Evolutionary conservation across 2,329 filamentous ascomycete species (phyloP).

Genomic region (Talaromyces rugulosus): DNA sequence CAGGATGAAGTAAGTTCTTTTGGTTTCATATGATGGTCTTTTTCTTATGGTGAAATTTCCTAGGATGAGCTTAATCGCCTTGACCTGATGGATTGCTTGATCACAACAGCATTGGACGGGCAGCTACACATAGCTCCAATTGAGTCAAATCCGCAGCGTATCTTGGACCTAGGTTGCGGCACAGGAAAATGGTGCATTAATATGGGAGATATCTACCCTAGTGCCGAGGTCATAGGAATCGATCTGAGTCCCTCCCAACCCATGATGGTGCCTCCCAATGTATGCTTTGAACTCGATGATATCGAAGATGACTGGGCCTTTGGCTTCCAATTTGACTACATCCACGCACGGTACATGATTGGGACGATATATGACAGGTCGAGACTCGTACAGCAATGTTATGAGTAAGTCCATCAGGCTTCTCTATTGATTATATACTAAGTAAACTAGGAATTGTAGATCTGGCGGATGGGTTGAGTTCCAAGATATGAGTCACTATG

Average conservation of each 20-base stretch:
- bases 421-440: neutral
- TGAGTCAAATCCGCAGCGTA: slow-evolving; percentile 15
- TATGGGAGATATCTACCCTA: slow-evolving; percentile 25
- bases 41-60: neutral
- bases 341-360: slow-evolving; percentile 15
- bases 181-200: slow-evolving; percentile 35
- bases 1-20: slow-evolving; percentile 1
- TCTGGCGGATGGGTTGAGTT: slow-evolving; percentile 14
- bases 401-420: slow-evolving; percentile 12
- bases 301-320: slow-evolving; percentile 16
- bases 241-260: slow-evolving; percentile 45
- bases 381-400: slow-evolving; percentile 22
- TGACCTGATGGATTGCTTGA: slow-evolving; percentile 8
- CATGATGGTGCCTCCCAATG: slow-evolving; percentile 25
- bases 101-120: slow-evolving; percentile 12
- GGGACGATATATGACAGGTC: slow-evolving; percentile 13
- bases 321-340: slow-evolving; percentile 16
- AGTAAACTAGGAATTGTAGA: slow-evolving; percentile 3
- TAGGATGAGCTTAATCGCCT: slow-evolving; percentile 14
- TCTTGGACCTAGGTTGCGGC: slow-evolving; percentile 34
- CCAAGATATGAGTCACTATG: slow-evolving; percentile 5
- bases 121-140: slow-evolving; percentile 13
- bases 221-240: slow-evolving; percentile 38
- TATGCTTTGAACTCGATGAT: slow-evolving; percentile 17
- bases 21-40: neutral